phyloP scores from a whole-genome alignment of 306 rosid species.

The Medicago truncatula region MtrunA17r5.0-ANR NC_053048.1:24968501-24969000 shows the following conservation, averaged over 20 bases:
- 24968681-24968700: neutral
- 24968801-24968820: neutral
- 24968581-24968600: slow-evolving; percentile 63
- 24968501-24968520: slow-evolving; percentile 75
- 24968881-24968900: neutral
- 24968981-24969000: too few relatives aligned
- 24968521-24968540: slow-evolving; percentile 88
- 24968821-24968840: neutral
- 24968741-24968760: slow-evolving; percentile 1
- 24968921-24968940: too few relatives aligned
- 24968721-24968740: slow-evolving; percentile 53
- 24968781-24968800: neutral
- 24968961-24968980: too few relatives aligned
- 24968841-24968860: neutral
- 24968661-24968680: neutral
- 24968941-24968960: too few relatives aligned
- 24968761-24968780: neutral
- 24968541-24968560: slow-evolving; percentile 69
- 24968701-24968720: neutral
- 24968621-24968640: neutral
- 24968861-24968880: neutral
- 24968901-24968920: neutral
- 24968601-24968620: slow-evolving; percentile 53
- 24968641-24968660: too few relatives aligned
- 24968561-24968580: slow-evolving; percentile 96